These are phyloP conservation scores for Penicillium hordei DNA, from an alignment of 2,329 filamentous ascomycete genomes.

Conservation along the genomic window DNA sequence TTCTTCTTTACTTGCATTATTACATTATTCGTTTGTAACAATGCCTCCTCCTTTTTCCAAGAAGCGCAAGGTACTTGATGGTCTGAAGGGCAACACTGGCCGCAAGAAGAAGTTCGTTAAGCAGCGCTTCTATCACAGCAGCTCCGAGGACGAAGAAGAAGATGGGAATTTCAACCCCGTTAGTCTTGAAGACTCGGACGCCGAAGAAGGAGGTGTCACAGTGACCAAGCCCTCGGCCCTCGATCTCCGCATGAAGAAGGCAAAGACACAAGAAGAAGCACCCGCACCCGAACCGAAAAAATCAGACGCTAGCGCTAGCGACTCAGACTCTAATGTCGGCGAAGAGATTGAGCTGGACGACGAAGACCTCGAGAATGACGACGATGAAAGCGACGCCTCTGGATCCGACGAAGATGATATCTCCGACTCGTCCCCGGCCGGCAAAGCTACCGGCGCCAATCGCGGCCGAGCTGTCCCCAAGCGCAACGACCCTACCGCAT, in stretches of 20 bases:
- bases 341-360: constrained; percentile 35
- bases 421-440: constrained; percentile 43
- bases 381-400: constrained; percentile 43
- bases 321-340: constrained; percentile 26
- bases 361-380: constrained; percentile 29
- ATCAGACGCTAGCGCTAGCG: constrained; percentile 21
- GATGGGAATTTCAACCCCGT: constrained; percentile 52
- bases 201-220: constrained; percentile 30
- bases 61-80: constrained; percentile 62
- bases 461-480: constrained; percentile 54
- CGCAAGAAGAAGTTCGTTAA: constrained; percentile 60
- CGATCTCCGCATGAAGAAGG: constrained; percentile 18
- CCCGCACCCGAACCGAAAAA: constrained; percentile 17
- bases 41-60: constrained; percentile 46
- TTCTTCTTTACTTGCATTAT: constrained; percentile 7
- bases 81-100: constrained; percentile 54
- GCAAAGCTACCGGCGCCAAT: constrained; percentile 38
- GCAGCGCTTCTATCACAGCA: constrained; percentile 63
- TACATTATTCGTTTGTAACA: constrained; percentile 17
- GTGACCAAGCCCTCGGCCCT: constrained; percentile 15
- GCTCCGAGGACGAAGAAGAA: constrained; percentile 58
- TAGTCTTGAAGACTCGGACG: constrained; percentile 50
- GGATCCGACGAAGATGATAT: constrained; percentile 41
- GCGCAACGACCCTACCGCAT: constrained; percentile 86
- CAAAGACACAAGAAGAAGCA: constrained; percentile 14